Evolutionary conservation across 2,329 filamentous ascomycete species (phyloP).

Genomic region (Clonostachys rosea): DNA sequence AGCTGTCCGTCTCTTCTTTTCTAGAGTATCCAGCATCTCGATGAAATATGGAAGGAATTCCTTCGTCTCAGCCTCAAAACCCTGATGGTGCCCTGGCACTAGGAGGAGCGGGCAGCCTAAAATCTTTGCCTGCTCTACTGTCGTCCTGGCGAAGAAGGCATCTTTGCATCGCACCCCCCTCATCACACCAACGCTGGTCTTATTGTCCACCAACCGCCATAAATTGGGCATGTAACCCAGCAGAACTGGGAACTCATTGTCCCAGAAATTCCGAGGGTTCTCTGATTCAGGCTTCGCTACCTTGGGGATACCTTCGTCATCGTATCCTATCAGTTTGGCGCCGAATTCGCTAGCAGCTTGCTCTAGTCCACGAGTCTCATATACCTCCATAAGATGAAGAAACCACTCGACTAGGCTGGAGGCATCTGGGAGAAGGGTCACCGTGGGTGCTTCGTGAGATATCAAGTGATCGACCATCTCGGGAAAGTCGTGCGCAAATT

Average conservation of each 20-base stretch:
- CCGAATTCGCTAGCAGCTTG: slow-evolving; percentile 9
- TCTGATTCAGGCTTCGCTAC: slow-evolving; percentile 8
- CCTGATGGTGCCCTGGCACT: slow-evolving; percentile 21
- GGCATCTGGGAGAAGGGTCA: slow-evolving; percentile 15
- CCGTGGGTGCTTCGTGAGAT: slow-evolving; percentile 18
- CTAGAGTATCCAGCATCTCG: slow-evolving; percentile 10
- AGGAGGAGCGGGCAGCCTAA: slow-evolving; percentile 13
- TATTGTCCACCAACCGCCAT: slow-evolving; percentile 12
- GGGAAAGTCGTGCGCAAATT: slow-evolving; percentile 21
- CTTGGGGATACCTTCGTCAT: slow-evolving; percentile 13
- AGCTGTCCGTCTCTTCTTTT: too few relatives aligned
- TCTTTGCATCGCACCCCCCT: slow-evolving; percentile 13
- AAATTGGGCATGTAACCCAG: slow-evolving; percentile 14
- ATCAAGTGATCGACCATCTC: slow-evolving; percentile 18
- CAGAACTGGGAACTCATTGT: slow-evolving; percentile 15
- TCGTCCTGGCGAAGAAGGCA: slow-evolving; percentile 17
- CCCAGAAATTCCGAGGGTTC: slow-evolving; percentile 18
- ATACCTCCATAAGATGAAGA: slow-evolving; percentile 10
- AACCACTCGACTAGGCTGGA: slow-evolving; percentile 13
- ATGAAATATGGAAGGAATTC: slow-evolving; percentile 16
- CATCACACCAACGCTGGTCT: slow-evolving; percentile 19
- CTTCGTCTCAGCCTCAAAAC: slow-evolving; percentile 19
- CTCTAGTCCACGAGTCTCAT: slow-evolving; percentile 11
- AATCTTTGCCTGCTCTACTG: slow-evolving; percentile 17
- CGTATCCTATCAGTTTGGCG: slow-evolving; percentile 13